These are phyloP conservation scores for Physcomitrellopsis africana DNA, from an alignment of 225 moss, liverwort and hornwort species.

Conservation along the genomic window DNA sequence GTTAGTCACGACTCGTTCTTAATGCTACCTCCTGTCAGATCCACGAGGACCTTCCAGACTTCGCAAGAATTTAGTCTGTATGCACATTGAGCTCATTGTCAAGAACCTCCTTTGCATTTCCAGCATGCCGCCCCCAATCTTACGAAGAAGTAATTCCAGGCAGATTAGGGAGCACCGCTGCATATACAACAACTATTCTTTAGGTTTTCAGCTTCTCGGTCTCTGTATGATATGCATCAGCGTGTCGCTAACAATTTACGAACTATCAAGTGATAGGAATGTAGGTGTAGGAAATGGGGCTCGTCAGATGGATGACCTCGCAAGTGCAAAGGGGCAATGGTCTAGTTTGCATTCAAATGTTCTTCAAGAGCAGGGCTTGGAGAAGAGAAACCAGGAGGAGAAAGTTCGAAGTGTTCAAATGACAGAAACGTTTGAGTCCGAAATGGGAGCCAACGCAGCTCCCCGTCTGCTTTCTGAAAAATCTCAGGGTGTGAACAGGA, in stretches of 20 bases:
- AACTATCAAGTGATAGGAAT: conserved; percentile 44
- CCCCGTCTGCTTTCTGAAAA: not conserved
- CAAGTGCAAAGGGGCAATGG: conserved; percentile 36
- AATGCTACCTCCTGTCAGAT: conserved; percentile 3
- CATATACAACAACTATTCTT: conserved; percentile 24
- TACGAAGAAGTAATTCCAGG: conserved; percentile 44
- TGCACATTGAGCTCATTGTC: conserved; percentile 18
- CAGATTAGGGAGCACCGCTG: conserved; percentile 51
- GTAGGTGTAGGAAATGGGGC: conserved; percentile 32
- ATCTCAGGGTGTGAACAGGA: not conserved
- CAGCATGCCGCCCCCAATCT: conserved; percentile 45
- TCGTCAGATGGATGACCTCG: conserved; percentile 31
- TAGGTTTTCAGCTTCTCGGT: conserved; percentile 47
- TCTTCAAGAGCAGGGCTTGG: conserved; percentile 22
- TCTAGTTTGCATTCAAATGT: conserved; percentile 28
- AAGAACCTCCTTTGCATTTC: conserved; percentile 24
- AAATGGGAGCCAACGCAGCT: not conserved
- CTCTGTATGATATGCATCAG: conserved; percentile 41
- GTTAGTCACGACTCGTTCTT: conserved; percentile 10
- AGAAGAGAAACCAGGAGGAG: not conserved
- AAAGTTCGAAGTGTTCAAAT: not conserved
- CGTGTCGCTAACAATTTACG: conserved; percentile 41
- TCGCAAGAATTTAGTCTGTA: conserved; percentile 18
- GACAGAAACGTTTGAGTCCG: conserved; percentile 20
- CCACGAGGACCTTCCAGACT: conserved; percentile 28